A percentile compares a stretch with the other conserved stretches of the same genome.
These are phyloP conservation scores for Dovyalis caffra DNA, from an alignment of 345 rosid genomes.

Conservation along the genomic window DNA sequence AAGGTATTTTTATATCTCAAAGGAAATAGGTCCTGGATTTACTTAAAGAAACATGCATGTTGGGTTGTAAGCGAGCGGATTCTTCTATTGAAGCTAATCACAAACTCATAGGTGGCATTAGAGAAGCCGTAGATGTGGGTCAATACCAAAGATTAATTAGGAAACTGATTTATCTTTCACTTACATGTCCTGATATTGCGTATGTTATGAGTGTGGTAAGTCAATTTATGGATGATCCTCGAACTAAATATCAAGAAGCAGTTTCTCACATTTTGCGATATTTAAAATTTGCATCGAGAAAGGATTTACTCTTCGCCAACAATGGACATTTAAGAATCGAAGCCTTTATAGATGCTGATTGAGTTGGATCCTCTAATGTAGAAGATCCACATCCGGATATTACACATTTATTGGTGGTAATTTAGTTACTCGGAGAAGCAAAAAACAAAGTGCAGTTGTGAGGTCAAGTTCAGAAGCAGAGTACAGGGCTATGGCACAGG, in stretches of 20 bases:
- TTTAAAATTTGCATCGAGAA: too few species aligned
- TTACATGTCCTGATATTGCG: neutral
- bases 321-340: too few species aligned
- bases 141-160: neutral
- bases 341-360: neutral
- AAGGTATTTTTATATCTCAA: too few species aligned
- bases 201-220: neutral
- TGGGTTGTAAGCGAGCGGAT: too few species aligned
- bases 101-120: too few species aligned
- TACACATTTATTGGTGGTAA: neutral
- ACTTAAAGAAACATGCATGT: too few species aligned
- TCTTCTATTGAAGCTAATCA: too few species aligned
- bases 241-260: fast-evolving
- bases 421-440: neutral
- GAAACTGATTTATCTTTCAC: too few species aligned
- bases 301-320: neutral
- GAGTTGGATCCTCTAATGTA: neutral
- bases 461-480: neutral
- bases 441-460: neutral
- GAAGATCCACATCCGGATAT: neutral
- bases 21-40: too few species aligned
- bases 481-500: neutral
- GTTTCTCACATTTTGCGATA: too few species aligned
- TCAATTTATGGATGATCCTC: neutral
- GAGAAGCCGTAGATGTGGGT: too few species aligned